Evolutionary conservation across 2,329 filamentous ascomycete species (phyloP).

Genomic region (Didymella keratinophila): DNA sequence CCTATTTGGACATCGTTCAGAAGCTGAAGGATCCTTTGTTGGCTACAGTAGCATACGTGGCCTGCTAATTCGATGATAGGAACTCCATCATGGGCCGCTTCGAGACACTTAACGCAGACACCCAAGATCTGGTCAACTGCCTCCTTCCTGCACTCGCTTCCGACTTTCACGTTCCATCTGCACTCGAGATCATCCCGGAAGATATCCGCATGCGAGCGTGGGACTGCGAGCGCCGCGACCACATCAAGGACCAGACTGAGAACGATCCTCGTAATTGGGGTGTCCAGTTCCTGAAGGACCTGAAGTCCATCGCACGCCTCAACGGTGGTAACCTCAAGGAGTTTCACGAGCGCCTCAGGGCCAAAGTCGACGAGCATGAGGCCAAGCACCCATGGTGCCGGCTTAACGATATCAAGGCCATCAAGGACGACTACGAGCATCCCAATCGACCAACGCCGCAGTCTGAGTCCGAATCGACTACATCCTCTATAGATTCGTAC

Average conservation of each 20-base stretch:
- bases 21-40: too few species aligned
- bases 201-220: conserved; percentile 50
- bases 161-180: conserved; percentile 34
- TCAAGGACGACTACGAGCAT: conserved; percentile 43
- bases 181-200: conserved; percentile 40
- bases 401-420: conserved; percentile 41
- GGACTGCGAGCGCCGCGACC: conserved; percentile 47
- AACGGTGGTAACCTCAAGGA: conserved; percentile 34
- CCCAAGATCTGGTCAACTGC: conserved; percentile 42
- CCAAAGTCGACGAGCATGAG: conserved; percentile 36
- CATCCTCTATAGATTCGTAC: conserved; percentile 39
- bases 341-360: conserved; percentile 39
- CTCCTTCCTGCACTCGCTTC: conserved; percentile 42
- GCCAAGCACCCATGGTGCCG: conserved; percentile 44
- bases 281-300: conserved; percentile 47
- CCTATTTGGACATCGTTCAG: too few species aligned
- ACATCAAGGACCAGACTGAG: conserved; percentile 45
- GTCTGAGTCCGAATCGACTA: conserved; percentile 24
- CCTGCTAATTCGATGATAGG: not conserved
- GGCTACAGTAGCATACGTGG: too few species aligned
- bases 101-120: conserved; percentile 43
- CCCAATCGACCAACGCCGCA: conserved; percentile 17
- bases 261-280: conserved; percentile 49
- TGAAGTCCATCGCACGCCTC: conserved; percentile 43
- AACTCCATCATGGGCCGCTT: conserved; percentile 40